Evolutionary conservation across 2,329 filamentous ascomycete genomes (phyloP), one percentile per base, ranked within the genome.

Genomic region (Scortechinia acanthostroma): DNA sequence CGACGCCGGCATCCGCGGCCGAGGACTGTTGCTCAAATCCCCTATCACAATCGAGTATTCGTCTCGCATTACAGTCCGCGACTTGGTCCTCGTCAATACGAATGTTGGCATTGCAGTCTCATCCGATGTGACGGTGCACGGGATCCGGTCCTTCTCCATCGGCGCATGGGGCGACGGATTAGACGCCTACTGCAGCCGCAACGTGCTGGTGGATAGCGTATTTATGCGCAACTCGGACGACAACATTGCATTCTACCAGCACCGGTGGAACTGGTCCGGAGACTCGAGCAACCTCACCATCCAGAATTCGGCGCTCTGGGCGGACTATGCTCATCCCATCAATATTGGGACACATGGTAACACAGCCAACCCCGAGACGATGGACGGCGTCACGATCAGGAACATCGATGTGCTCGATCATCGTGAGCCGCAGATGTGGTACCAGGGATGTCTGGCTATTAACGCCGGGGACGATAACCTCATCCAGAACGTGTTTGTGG

Each of bases 211-310:
- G 4, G 55, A 65, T 22, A 57, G 55, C 14, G 53, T 53, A 40
- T 65, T 65, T 47, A 46, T 65, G 25, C 56, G 62, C 13, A 65
- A 60, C 45, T 63, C 59, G 2, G 62, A 65, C 43, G 62, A 64
- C 44, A 56, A 45, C 14, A 57, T 64, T 22, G 62, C 62, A 10
- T 47, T 63, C 3, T 63, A 63, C 45, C 47, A 52, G 4, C 60
- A 63, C 45, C 58, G 60, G 0, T 55, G 53, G 50, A 45, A 60
- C 21, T 62, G 53, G 28, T 58, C 54, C 33, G 60, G 60, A 17
- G 51, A 64, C 43, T 57, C 61, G 0, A 47, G 23, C 4, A 61
- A 64, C 30, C 59, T 64, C 42, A 60, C 55, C 1, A 47, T 64
- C 20, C 52, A 53, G 17, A 54, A 63, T 45, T 60, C 53, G 10